Base-by-base conservation (phyloP, 306 rosid genomes). In the Sicyos baderoa region DNA sequence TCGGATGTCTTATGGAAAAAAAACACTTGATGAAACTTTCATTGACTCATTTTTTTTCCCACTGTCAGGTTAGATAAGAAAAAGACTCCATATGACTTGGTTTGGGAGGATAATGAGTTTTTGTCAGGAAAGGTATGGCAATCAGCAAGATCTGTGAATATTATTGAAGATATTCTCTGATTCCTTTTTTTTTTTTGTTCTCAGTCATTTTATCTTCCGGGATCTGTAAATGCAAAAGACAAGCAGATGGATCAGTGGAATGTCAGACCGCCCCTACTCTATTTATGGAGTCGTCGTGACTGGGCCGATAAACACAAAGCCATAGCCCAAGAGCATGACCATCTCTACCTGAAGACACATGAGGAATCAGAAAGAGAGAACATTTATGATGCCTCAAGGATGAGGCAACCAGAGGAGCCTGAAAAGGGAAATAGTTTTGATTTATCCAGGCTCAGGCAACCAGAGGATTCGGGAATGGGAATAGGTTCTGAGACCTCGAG, bases 131-230 rank as follows among this genome's bases (percentile, higher is more conserved):
- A 88, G 94, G 97, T 93, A 84, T 75, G 61, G 15, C 42, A 27
- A 51, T 14, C 74, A 57, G 15, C 42, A 27, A 45, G 17, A 70
- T 27, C 9, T 19, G 9, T 65, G 16, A 49, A 40, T 73, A 69
- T 54, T 68, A 48, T 79, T 23, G 23, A 25, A 47, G 55, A 10
- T 22, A 22, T 51, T 21, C 56, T 71, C 67, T 63, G 11, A 37
- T 69, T 19, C 23, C 37, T 7, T n/a, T 27, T 37, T 62, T 77
- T 73, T 18, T 67, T 61, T n/a, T n/a, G n/a, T n/a, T 72, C 80
- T 42, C 81, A 92, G 98, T 83, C 98, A 35, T 92, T 89, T 86
- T 89, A 89, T 89, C 84, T 92, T 21, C 93, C 96, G 8, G 98
- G 96, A 76, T 89, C 96, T 42, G 80, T 86, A 72, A 80, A 85